Conservation (phyloP, 2,329 filamentous ascomycete genomes). For the Clathrospora elynae region DNA sequence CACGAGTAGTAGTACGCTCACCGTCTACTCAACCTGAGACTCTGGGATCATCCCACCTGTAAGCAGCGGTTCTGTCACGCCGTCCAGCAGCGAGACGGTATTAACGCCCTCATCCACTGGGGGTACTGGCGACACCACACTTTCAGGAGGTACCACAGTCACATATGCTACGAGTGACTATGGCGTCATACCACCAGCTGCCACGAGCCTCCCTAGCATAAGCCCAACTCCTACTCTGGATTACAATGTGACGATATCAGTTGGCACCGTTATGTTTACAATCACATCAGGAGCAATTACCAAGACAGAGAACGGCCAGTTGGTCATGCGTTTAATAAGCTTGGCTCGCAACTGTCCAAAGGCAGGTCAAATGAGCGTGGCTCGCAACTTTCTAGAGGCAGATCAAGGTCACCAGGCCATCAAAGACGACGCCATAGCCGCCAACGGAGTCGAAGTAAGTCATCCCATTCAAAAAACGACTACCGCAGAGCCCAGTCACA, state of each 20-base stretch:
- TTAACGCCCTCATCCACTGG: slow-evolving; percentile 1
- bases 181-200: slow-evolving; percentile 13
- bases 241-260: slow-evolving; percentile 2
- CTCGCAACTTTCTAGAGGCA: too few species aligned
- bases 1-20: slow-evolving; percentile 8
- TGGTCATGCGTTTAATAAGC: too few species aligned
- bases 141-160: slow-evolving; percentile 15
- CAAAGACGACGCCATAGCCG: too few species aligned
- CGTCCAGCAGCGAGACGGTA: background rate
- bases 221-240: slow-evolving; percentile 4
- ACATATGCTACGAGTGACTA: slow-evolving; percentile 9
- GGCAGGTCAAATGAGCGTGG: too few species aligned
- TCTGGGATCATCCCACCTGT: slow-evolving; percentile 10
- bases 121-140: slow-evolving; percentile 16
- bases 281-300: too few species aligned
- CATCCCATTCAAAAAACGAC: too few species aligned
- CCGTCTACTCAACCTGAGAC: slow-evolving; percentile 14
- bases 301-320: too few species aligned
- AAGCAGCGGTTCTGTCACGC: slow-evolving; percentile 1
- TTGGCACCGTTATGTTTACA: background rate
- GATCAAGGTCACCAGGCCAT: too few species aligned
- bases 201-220: slow-evolving; percentile 8
- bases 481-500: too few species aligned
- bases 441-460: too few species aligned
- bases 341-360: too few species aligned